Evolutionary conservation across 345 rosid species (phyloP).

Genomic region (Cardamine occulta): DNA sequence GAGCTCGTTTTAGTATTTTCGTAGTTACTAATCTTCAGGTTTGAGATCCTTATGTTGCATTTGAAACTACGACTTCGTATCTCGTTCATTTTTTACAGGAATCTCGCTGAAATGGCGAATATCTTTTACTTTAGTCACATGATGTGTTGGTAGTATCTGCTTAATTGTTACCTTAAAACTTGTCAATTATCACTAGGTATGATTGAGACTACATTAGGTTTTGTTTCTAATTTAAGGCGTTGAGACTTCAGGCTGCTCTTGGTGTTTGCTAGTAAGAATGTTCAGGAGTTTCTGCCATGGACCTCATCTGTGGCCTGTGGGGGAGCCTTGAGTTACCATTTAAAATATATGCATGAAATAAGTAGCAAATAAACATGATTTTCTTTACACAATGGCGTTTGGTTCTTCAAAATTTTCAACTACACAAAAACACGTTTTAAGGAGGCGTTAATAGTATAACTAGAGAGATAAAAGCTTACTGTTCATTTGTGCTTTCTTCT

Average conservation of each 20-base stretch:
- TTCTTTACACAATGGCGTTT: background rate
- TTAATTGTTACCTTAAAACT: background rate
- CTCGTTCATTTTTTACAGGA: background rate
- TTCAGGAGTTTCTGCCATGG: background rate
- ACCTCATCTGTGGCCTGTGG: background rate
- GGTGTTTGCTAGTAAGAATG: slow-evolving; percentile 1
- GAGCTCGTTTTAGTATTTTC: slow-evolving; percentile 15
- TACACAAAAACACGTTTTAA: no score
- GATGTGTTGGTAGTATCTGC: background rate
- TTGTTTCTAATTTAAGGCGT: background rate
- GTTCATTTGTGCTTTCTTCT: slow-evolving; percentile 11
- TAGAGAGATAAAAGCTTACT: background rate
- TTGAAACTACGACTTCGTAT: background rate
- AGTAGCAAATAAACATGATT: background rate
- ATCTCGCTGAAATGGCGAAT: background rate
- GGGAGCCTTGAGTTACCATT: background rate
- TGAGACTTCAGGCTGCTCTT: background rate
- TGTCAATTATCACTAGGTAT: background rate
- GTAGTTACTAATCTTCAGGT: background rate
- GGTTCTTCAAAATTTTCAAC: background rate
- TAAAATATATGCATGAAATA: background rate
- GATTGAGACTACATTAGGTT: background rate
- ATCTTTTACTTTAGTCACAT: background rate
- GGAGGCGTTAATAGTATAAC: background rate
- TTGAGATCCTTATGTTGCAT: background rate